Evolutionary conservation across 176 grass and related monocot species (phyloP).

Genomic region (Elaeis guineensis): DNA sequence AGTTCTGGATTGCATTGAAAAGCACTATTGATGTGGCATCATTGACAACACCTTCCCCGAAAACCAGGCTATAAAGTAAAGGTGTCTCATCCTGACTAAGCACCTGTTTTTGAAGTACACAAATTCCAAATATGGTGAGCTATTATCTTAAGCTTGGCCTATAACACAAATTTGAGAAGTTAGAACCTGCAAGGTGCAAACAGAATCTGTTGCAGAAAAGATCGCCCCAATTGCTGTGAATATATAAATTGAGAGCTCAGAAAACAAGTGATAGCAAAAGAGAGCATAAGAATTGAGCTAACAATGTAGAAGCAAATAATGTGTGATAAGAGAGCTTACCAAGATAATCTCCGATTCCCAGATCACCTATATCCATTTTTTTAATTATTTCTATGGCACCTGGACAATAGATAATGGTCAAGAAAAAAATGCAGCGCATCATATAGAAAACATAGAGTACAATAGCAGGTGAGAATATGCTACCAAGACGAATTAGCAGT

Average conservation of each 20-base stretch:
- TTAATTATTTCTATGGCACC: conserved; percentile 75
- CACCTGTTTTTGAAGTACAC: conserved; percentile 46
- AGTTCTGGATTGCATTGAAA: conserved; percentile 87
- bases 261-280: conserved; percentile 6
- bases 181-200: conserved; percentile 96
- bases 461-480: too few species aligned
- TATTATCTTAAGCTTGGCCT: not conserved
- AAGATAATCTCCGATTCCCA: conserved; percentile 83
- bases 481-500: too few species aligned
- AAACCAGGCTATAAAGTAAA: conserved; percentile 86
- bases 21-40: conserved; percentile 94
- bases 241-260: conserved; percentile 1
- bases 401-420: conserved; percentile 4
- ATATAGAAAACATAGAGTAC: too few species aligned
- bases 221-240: conserved; percentile 83
- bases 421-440: too few species aligned
- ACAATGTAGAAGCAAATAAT: not conserved
- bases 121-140: conserved; percentile 17
- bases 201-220: conserved; percentile 96
- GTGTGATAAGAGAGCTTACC: conserved; percentile 25
- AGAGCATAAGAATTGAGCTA: not conserved
- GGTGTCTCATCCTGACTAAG: conserved; percentile 96
- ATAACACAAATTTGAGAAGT: too few species aligned
- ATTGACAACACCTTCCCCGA: conserved; percentile 99
- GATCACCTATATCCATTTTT: conserved; percentile 60